Evolutionary conservation across 495 filamentous ascomycete genomes (phyloP).

Genomic region (Penicillium simplicissimum): DNA sequence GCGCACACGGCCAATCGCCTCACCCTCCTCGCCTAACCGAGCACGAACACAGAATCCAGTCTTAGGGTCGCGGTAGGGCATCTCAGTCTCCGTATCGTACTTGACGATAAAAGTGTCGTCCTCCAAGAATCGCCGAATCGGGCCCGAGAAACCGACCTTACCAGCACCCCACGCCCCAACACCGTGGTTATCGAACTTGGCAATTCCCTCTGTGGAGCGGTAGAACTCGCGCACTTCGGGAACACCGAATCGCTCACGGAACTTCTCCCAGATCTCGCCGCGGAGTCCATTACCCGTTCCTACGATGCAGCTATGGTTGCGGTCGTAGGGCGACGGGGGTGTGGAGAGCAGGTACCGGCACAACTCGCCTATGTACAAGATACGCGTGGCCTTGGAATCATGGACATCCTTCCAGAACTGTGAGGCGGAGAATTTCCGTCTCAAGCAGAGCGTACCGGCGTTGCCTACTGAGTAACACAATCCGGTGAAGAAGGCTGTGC

Average conservation of each 20-base stretch:
- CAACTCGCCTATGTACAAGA: slow-evolving; percentile 94
- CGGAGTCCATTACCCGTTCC: slow-evolving; percentile 89
- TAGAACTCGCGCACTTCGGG: slow-evolving; percentile 87
- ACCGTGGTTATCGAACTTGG: slow-evolving; percentile 72
- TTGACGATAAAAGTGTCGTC: slow-evolving; percentile 59
- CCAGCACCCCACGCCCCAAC: slow-evolving; percentile 73
- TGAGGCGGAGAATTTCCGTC: slow-evolving; percentile 79
- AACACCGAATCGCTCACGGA: slow-evolving; percentile 83
- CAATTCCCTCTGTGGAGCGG: slow-evolving; percentile 76
- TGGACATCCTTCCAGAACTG: slow-evolving; percentile 86
- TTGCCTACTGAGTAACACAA: slow-evolving; percentile 45
- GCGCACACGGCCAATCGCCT: slow-evolving; percentile 74
- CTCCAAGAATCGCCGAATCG: slow-evolving; percentile 58
- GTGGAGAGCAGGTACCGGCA: slow-evolving; percentile 85
- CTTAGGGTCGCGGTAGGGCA: slow-evolving; percentile 65
- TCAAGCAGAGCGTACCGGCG: slow-evolving; percentile 46
- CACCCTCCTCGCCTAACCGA: slow-evolving; percentile 66
- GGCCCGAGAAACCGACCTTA: slow-evolving; percentile 77
- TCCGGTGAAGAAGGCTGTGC: slow-evolving; percentile 71
- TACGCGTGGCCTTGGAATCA: slow-evolving; percentile 70
- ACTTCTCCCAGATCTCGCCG: slow-evolving; percentile 86
- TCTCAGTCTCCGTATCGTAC: slow-evolving; percentile 71
- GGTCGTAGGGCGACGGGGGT: slow-evolving; percentile 71
- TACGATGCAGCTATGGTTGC: slow-evolving; percentile 67
- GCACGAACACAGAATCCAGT: slow-evolving; percentile 71